These are phyloP conservation scores for Amyloporia xantha DNA, from an alignment of 768 basidiomycete genomes.

Conservation along the genomic window DNA sequence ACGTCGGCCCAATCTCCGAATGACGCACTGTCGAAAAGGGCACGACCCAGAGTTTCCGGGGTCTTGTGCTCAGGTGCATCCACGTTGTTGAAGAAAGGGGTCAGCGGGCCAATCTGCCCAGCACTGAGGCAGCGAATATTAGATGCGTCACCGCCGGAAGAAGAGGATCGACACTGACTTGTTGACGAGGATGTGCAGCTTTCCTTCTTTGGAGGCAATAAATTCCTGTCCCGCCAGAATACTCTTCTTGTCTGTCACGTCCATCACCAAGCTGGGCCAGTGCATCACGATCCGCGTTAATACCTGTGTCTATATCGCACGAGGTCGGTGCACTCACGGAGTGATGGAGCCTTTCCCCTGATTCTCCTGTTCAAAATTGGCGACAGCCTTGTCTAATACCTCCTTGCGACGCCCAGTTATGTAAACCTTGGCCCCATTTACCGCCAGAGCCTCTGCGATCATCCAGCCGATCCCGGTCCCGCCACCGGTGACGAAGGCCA, in stretches of 20 bases:
- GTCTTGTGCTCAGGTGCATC: constrained; percentile 53
- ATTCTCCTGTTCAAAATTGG: constrained; percentile 37
- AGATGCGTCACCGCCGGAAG: too few species aligned
- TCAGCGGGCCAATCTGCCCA: constrained; percentile 62
- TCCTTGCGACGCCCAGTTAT: constrained; percentile 66
- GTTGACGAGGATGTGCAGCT: constrained; percentile 74
- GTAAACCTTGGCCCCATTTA: constrained; percentile 76
- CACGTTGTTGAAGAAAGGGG: constrained; percentile 50
- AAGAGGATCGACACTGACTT: constrained; percentile 39
- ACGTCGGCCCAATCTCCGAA: constrained; percentile 57
- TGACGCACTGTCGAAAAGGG: constrained; percentile 63
- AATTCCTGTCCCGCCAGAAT: constrained; percentile 49
- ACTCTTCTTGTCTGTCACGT: constrained; percentile 64
- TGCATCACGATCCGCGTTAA: not conserved
- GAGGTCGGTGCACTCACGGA: constrained; percentile 41
- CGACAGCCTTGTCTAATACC: constrained; percentile 48
- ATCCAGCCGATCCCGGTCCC: constrained; percentile 52
- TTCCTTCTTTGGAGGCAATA: constrained; percentile 57
- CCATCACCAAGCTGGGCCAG: constrained; percentile 64
- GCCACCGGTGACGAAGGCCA: constrained; percentile 44
- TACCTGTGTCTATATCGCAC: not conserved
- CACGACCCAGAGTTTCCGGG: constrained; percentile 56
- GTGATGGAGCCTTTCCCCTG: constrained; percentile 41
- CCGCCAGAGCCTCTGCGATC: constrained; percentile 67
- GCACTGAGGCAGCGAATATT: constrained; percentile 44